Evolutionary conservation across 352 stramenopile species (phyloP).

Genomic region (Globisporangium cederbergense): DNA sequence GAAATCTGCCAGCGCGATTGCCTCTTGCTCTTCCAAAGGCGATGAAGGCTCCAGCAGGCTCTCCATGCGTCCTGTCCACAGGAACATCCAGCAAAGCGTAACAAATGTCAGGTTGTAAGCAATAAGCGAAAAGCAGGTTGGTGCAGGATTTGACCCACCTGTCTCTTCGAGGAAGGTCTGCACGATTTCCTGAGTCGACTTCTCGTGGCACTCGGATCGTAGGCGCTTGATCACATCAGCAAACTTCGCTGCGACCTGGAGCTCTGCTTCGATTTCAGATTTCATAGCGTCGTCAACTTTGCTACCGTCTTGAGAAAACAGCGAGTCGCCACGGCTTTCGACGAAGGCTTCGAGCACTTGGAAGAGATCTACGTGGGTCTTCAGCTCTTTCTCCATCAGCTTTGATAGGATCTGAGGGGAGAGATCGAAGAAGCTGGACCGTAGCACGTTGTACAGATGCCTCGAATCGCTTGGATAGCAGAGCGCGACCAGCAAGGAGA

Average conservation of each 20-base stretch:
- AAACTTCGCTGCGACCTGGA: slow-evolving; percentile 23
- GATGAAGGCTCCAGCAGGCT: slow-evolving; percentile 46
- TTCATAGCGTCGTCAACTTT: neutral
- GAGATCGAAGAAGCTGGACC: slow-evolving; percentile 60
- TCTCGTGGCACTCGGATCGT: slow-evolving; percentile 42
- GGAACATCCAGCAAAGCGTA: neutral
- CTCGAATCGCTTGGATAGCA: slow-evolving; percentile 64
- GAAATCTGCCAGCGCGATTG: slow-evolving; percentile 63
- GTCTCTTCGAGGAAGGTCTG: slow-evolving; percentile 58
- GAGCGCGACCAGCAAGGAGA: slow-evolving; percentile 64
- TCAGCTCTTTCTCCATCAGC: slow-evolving; percentile 63
- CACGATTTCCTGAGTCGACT: slow-evolving; percentile 55
- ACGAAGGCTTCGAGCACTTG: slow-evolving; percentile 53
- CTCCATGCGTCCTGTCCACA: slow-evolving; percentile 27
- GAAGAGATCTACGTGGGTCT: slow-evolving; percentile 45
- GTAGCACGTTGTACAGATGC: slow-evolving; percentile 75
- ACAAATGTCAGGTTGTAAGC: neutral
- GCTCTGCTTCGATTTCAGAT: slow-evolving; percentile 1
- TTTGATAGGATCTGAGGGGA: slow-evolving; percentile 48
- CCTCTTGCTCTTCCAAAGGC: slow-evolving; percentile 44
- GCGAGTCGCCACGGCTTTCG: slow-evolving; percentile 24
- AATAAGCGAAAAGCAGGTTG: neutral
- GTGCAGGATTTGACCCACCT: slow-evolving; percentile 11
- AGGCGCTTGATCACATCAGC: slow-evolving; percentile 38
- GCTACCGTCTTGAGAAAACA: slow-evolving; percentile 4